Conservation (phyloP, 129 eudicot genomes). For the Tanacetum coccineum region DNA sequence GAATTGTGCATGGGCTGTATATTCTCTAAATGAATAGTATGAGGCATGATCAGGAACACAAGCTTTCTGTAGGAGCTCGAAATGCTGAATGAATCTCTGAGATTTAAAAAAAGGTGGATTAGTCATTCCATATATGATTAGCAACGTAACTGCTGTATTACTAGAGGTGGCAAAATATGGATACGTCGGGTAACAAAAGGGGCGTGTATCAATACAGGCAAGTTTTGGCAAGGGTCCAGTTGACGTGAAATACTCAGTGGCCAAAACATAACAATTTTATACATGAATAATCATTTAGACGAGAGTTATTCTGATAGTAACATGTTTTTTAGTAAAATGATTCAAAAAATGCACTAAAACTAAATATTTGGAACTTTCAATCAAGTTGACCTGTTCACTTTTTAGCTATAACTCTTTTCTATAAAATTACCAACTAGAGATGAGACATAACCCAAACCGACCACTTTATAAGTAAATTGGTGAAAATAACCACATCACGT, state of each 20-base stretch:
- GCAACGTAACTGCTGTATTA: background rate
- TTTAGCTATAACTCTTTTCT: background rate
- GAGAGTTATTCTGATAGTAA: background rate
- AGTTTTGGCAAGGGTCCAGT: background rate
- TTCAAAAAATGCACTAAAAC: no score
- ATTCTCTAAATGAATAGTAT: constrained; percentile 70
- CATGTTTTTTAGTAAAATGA: background rate
- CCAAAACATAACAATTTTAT: background rate
- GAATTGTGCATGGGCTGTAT: constrained; percentile 58
- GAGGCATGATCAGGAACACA: constrained; percentile 81
- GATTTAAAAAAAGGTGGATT: background rate
- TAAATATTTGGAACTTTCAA: no score
- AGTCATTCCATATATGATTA: background rate
- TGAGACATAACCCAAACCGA: background rate
- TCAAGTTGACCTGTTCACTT: background rate
- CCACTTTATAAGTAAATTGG: background rate
- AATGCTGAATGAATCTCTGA: constrained; percentile 93
- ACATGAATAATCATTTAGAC: background rate
- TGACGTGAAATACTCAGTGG: background rate
- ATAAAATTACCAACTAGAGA: background rate
- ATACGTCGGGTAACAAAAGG: background rate
- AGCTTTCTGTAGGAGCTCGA: constrained; percentile 83
- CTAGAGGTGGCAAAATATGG: background rate
- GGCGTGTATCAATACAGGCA: background rate
- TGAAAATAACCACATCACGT: background rate